Conservation (phyloP, 2,329 filamentous ascomycete genomes). For the Diaporthe caulivora region DNA sequence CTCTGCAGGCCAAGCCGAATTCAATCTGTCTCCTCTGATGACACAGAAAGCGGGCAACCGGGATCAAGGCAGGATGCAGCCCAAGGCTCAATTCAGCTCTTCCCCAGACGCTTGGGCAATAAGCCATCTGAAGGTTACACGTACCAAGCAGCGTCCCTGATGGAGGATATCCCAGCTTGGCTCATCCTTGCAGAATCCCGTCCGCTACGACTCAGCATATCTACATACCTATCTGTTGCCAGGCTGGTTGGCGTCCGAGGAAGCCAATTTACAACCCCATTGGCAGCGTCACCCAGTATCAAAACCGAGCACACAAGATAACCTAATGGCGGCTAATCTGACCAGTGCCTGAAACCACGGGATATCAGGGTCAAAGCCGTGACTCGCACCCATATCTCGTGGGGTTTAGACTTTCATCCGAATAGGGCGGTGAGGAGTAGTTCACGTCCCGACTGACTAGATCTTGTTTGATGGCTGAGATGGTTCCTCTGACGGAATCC, state of each 20-base stretch:
- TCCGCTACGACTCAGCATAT: neutral
- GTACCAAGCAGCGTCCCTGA: neutral
- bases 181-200: constrained; percentile 5
- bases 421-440: constrained; percentile 31
- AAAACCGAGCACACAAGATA: constrained; percentile 7
- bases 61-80: constrained; percentile 31
- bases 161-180: neutral
- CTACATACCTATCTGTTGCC: neutral
- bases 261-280: neutral
- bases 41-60: neutral
- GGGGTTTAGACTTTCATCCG: constrained; percentile 32
- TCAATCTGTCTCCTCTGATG: constrained; percentile 12
- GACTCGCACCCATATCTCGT: constrained; percentile 33
- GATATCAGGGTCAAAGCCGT: constrained; percentile 23
- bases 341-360: constrained; percentile 27
- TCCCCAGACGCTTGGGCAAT: constrained; percentile 29
- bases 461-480: constrained; percentile 13
- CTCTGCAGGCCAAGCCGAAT: constrained; percentile 27
- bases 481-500: neutral
- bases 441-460: constrained; percentile 28
- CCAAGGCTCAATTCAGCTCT: constrained; percentile 28
- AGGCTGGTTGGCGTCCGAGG: neutral
- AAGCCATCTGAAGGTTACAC: constrained; percentile 1
- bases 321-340: neutral
- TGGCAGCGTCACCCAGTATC: neutral